Evolutionary conservation across 208 protist genomes (phyloP), one percentile per base, ranked within the genome.

Genomic region (Leishmania turanica): DNA sequence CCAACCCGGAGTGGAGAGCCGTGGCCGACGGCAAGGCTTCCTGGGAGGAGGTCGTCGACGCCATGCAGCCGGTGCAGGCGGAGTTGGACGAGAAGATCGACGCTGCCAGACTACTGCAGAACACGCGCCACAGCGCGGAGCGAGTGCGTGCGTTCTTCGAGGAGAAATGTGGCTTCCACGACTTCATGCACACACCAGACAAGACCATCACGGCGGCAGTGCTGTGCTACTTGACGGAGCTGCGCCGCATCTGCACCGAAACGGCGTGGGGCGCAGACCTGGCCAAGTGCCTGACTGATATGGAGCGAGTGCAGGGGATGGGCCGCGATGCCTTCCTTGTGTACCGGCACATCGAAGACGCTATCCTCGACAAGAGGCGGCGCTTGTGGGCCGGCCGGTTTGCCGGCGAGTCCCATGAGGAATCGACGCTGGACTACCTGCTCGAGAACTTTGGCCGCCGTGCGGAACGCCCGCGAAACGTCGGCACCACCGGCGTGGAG

Each of bases 371-470:
- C 62, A 95, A 91, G 81, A 91, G 90, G 83, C 90, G 95, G 13
- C 89, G 93, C 1, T 78, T 89, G 75, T 98, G 95, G 95, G 89
- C 93, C 21, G 81, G 88, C 21, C 89, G 95, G 56, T 98, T 98
- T 68, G 90, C 93, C 15, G 93, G 92, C 7, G 90, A 96, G 81
- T 88, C 91, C 34, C 90, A 96, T 66, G 95, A 98, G 84, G 95
- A 98, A 84, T 86, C 80, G 34, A 96, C 93, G 51, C 84, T 98
- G 1, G 95, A 98, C 82, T 98, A 96, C 86, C 76, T 98, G 69
- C 87, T 98, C 5, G 93, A 98, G 78, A 97, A 98, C 90, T 96
- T 98, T 85, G 91, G 93, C 24, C 90, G 92, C 4, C 93, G 95
- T 68, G 82, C 91, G 2, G 91, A 95, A 62, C 87, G 89, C 27